Evolutionary conservation across 441 rosid genomes (phyloP), one percentile per base, ranked within the genome.

Genomic region (Arabidopsis lyrata): DNA sequence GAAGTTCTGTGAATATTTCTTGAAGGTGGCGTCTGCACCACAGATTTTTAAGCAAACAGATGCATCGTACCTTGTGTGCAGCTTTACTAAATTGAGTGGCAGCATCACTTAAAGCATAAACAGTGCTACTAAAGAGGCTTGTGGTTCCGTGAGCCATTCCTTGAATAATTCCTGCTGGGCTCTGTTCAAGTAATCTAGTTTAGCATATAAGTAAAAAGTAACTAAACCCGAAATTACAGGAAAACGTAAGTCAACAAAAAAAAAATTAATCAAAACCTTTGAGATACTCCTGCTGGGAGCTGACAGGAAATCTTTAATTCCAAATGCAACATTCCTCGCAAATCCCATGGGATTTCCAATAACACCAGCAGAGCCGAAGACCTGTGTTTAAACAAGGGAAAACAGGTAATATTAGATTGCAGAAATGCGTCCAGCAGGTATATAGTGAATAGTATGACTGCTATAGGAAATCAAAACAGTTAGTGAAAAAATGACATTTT

Each of bases 311-410:
- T 95, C 98, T 78, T 85, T 88, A 74, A 95, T 82, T 76, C 99
- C 99, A 80, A 84, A 86, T 42, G 92, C 93, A 74, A 95, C 83
- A 86, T 87, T 95, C 86, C 99, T 86, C n/a, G 93, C 98, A 81
- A 95, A 91, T 67, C 98, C 99, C 87, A 95, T 82, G 29, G 99
- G 99, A 84, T 95, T 95, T 69, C 99, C 99, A 48, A 95, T 95
- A 64, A 93, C 95, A 64, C 99, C 98, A 82, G 99, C 98, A 78
- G 99, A 95, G 68, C 97, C 99, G 73, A 95, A 87, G 55, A 95
- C 94, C 99, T 95, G 81, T 74, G 74, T 72, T 71, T 34, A 62
- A 65, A 36, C 41, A 76, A 59, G 54, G 70, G 75, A 48, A 42
- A 48, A 70, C 29, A 50, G 39, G 48, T 58, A 50, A 47, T 41